Base-by-base conservation (phyloP, 2,329 filamentous ascomycete genomes). In the Fusarium virguliforme region DNA sequence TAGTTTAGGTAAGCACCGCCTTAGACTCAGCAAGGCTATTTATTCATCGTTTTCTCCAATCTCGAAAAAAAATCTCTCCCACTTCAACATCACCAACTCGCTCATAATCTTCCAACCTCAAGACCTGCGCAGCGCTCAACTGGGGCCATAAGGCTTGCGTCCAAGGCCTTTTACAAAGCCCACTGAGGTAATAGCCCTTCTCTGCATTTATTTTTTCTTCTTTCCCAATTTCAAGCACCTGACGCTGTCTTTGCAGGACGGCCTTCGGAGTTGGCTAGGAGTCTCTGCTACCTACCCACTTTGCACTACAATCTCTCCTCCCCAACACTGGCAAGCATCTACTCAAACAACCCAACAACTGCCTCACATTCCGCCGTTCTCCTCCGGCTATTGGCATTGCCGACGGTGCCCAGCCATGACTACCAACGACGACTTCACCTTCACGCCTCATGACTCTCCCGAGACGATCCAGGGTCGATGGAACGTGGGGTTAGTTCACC, bases 371-470 rank as follows among this genome's bases (percentile, higher is more conserved):
- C 2, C 18, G 18, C 18, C 18, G 18, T 6, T 48, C 4, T 2
- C 28, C 43, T 4, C 5, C 6, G 26, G 2, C 1, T 8, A 30
- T 30, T 30, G 5, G 4, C 8, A 4, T 8, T 12, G 7, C 15
- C 5, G 8, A n/a, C 3, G 2, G 26, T 30, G 5, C 1, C 12
- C 6, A 15, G 6, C 9, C 26, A 48, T 48, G 43, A 48, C 43
- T 12, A 48, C 43, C 15, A 48, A 48, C 43, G 26, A 24, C 8
- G 43, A 48, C 43, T 30, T 12, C 43, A 48, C 43, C 43, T 48
- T 48, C 15, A 48, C 26, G 43, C 43, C 43, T 10, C 26, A 12
- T 18, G 8, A 15, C 8, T 30, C 15, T 26, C 26, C 43, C 26
- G 15, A 48, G 26, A 26, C 15, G 15, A 30, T 12, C 43, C 26